Evolutionary conservation across 306 rosid genomes (phyloP).

Genomic region (Purshia tridentata): DNA sequence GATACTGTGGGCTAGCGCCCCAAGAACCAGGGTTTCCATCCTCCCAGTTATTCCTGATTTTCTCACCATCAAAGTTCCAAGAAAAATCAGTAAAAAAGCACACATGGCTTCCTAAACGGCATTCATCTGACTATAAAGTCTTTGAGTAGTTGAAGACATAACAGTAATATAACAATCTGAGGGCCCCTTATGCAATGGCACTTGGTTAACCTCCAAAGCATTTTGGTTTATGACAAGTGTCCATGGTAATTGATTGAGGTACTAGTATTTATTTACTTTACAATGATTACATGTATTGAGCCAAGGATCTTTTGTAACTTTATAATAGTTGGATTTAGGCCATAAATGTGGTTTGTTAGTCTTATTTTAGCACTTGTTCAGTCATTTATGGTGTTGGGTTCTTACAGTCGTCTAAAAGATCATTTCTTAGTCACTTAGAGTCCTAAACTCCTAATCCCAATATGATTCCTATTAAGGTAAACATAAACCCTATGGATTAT

Average conservation of each 20-base stretch:
- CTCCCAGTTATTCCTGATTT: slow-evolving; percentile 90
- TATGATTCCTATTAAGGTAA: background rate
- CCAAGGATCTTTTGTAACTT: no score
- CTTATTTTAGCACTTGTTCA: no score
- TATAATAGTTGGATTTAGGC: no score
- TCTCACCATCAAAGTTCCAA: slow-evolving; percentile 24
- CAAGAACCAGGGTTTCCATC: slow-evolving; percentile 98
- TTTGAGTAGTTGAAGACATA: background rate
- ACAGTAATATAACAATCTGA: background rate
- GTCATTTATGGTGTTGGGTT: no score
- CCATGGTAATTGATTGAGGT: no score
- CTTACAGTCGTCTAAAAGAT: no score
- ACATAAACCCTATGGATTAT: background rate
- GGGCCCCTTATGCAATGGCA: no score
- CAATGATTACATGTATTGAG: no score
- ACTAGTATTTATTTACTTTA: no score
- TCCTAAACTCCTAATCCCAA: background rate
- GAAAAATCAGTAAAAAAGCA: slow-evolving; percentile 18
- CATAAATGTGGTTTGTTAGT: no score
- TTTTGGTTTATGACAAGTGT: no score
- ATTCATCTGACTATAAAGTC: background rate
- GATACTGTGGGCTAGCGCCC: slow-evolving; percentile 94
- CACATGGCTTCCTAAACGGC: background rate
- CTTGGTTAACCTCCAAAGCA: no score
- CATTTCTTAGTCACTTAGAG: background rate